Percentiles rank a stretch among this genome's conserved stretches.
Evolutionary conservation across 306 rosid species (phyloP).

Genomic region (Datisca glomerata): DNA sequence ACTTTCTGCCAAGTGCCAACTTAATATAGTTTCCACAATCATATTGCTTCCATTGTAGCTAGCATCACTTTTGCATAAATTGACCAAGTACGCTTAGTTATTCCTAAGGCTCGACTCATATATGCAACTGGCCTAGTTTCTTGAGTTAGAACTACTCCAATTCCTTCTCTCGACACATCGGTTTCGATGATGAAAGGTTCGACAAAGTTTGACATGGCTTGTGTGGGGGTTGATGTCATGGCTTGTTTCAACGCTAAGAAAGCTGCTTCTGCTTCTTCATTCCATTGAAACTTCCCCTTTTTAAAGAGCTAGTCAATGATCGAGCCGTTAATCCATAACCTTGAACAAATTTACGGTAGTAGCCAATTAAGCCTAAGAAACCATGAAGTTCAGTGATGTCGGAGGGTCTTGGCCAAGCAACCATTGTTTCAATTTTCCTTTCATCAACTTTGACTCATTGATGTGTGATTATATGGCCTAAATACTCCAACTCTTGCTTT

Average conservation of each 20-base stretch:
- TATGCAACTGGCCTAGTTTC: not conserved
- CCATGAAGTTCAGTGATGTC: not conserved
- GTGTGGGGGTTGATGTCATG: not conserved
- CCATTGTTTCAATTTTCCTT: not conserved
- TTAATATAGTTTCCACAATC: too few relatives aligned
- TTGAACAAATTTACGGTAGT: not conserved
- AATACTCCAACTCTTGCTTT: not conserved
- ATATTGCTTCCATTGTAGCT: too few relatives aligned
- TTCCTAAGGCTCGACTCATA: not conserved
- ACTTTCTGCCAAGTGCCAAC: too few relatives aligned
- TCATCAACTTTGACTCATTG: not conserved
- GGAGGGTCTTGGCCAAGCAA: too few relatives aligned
- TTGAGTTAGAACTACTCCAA: not conserved
- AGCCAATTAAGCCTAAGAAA: not conserved
- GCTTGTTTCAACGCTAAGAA: not conserved
- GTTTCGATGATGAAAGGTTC: not conserved
- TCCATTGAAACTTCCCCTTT: not conserved
- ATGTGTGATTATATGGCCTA: not conserved
- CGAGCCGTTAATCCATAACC: not conserved
- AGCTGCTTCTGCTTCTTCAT: not conserved
- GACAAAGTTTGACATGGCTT: not conserved
- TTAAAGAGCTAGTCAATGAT: not conserved
- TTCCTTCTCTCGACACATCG: fast-evolving
- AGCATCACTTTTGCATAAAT: too few relatives aligned
- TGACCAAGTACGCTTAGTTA: too few relatives aligned